These are phyloP conservation scores for Flaveria floridana DNA, from an alignment of 140 eudicot species.

Conservation along the genomic window DNA sequence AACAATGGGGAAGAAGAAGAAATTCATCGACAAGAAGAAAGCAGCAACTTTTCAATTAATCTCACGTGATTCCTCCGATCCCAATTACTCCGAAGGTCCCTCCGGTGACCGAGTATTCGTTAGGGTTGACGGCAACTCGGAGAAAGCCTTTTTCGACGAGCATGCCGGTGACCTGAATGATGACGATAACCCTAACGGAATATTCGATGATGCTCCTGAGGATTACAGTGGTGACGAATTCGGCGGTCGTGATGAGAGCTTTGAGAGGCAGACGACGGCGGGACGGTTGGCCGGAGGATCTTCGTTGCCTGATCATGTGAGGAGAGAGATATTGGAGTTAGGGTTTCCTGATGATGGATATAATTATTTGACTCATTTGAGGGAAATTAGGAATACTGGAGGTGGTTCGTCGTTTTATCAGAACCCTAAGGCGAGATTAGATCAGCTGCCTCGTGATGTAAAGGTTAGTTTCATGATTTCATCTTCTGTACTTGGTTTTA, in stretches of 20 bases:
- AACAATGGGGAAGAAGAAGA: constrained; percentile 69
- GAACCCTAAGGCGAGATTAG: constrained; percentile 63
- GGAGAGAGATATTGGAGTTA: constrained; percentile 81
- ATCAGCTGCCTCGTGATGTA: constrained; percentile 65
- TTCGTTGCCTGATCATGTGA: constrained; percentile 65
- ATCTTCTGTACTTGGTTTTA: neutral
- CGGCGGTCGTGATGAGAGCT: constrained; percentile 33
- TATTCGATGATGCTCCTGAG: constrained; percentile 74
- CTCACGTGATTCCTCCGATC: constrained; percentile 80
- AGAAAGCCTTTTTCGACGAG: constrained; percentile 44
- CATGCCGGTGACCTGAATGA: constrained; percentile 15
- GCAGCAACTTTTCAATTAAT: constrained; percentile 77
- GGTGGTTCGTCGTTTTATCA: constrained; percentile 73
- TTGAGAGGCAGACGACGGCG: constrained; percentile 25
- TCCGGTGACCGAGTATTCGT: constrained; percentile 76
- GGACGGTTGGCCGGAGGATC: constrained; percentile 32
- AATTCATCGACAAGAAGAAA: constrained; percentile 92
- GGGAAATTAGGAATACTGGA: constrained; percentile 83
- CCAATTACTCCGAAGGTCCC: constrained; percentile 54
- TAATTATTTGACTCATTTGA: constrained; percentile 74
- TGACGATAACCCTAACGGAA: constrained; percentile 41
- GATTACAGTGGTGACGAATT: constrained; percentile 42
- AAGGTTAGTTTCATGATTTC: constrained; percentile 50
- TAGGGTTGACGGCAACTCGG: constrained; percentile 71
- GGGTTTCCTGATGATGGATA: constrained; percentile 99